Evolutionary conservation across 176 grass and related monocot genomes (phyloP).

Genomic region (Pontederia paniculata): DNA sequence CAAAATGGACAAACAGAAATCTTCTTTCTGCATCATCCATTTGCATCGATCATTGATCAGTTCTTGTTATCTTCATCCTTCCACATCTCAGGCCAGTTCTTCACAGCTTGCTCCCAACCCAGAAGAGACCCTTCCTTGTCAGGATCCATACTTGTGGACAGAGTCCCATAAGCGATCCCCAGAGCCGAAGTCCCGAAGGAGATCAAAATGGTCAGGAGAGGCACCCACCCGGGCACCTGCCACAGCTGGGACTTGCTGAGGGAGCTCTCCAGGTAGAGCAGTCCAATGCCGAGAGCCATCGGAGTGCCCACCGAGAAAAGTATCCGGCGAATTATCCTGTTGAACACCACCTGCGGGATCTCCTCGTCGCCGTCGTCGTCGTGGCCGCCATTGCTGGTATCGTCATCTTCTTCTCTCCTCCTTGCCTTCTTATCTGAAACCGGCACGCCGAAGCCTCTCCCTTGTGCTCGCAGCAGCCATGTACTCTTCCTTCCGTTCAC

Average conservation of each 20-base stretch:
- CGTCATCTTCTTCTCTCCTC: background rate
- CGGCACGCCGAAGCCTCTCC: slow-evolving; percentile 24
- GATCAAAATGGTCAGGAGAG: slow-evolving; percentile 44
- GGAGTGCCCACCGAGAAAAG: slow-evolving; percentile 43
- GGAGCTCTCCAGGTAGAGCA: slow-evolving; percentile 40
- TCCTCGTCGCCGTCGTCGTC: slow-evolving; percentile 41
- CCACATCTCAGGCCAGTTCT: slow-evolving; percentile 84
- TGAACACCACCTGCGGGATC: slow-evolving; percentile 56
- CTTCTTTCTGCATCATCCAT: no score
- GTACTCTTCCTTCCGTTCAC: slow-evolving; percentile 8
- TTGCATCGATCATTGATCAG: no score
- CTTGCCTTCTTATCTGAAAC: slow-evolving; percentile 18
- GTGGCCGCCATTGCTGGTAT: background rate
- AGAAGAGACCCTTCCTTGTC: slow-evolving; percentile 63
- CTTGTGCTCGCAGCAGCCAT: slow-evolving; percentile 6
- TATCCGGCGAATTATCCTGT: slow-evolving; percentile 67
- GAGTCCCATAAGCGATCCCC: slow-evolving; percentile 76
- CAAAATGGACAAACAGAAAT: no score
- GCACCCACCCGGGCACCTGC: slow-evolving; percentile 43
- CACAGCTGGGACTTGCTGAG: slow-evolving; percentile 22
- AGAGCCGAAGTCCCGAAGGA: slow-evolving; percentile 70
- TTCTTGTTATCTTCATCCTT: slow-evolving; percentile 42
- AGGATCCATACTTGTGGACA: slow-evolving; percentile 75
- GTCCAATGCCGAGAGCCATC: slow-evolving; percentile 43
- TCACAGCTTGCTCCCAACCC: slow-evolving; percentile 51